Evolutionary conservation across 2,329 filamentous ascomycete species (phyloP).

Genomic region (Aspergillus bombycis): DNA sequence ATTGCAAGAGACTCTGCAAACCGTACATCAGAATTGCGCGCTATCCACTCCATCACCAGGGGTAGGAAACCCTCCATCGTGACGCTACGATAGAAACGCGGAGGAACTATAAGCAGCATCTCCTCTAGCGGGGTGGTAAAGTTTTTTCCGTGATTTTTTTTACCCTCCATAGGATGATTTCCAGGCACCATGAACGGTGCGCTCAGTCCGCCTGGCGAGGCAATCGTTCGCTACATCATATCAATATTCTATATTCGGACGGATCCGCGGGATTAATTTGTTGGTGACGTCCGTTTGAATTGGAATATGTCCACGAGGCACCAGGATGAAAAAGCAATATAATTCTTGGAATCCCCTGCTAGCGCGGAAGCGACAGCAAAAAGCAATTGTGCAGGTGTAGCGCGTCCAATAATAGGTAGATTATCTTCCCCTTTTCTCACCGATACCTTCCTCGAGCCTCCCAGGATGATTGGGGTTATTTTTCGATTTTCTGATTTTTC

Average conservation of each 20-base stretch:
- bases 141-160: background rate
- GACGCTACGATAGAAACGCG: background rate
- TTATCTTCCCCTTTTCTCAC: background rate
- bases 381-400: background rate
- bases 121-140: background rate
- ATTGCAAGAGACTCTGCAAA: slow-evolving; percentile 3
- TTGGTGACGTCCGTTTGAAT: background rate
- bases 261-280: background rate
- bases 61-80: background rate
- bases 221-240: slow-evolving; percentile 7
- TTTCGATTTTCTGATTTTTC: background rate
- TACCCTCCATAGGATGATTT: background rate
- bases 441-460: background rate
- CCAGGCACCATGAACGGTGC: slow-evolving; percentile 14
- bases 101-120: background rate
- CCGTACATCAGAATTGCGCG: background rate
- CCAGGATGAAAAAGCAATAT: background rate
- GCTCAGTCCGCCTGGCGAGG: slow-evolving; percentile 15
- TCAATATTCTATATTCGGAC: background rate
- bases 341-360: background rate
- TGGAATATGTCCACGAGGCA: slow-evolving; percentile 8
- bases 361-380: background rate
- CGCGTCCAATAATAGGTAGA: slow-evolving; percentile 1
- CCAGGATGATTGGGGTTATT: background rate
- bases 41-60: background rate